Conservation (phyloP, 305 asterid species). For the Fraxinus greggii region DNA sequence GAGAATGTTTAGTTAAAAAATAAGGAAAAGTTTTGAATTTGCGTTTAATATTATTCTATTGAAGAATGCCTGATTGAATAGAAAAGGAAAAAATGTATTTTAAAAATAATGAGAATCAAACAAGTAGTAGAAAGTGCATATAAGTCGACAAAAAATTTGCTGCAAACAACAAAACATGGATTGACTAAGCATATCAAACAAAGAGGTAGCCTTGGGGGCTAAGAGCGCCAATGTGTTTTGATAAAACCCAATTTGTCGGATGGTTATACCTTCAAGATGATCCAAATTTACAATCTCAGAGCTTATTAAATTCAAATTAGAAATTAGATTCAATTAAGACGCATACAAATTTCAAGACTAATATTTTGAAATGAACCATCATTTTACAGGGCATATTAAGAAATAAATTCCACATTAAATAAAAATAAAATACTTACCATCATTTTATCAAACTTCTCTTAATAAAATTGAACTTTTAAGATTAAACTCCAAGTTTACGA, state of each 20-base stretch:
- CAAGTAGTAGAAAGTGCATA: no score
- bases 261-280: neutral
- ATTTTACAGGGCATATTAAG: neutral
- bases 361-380: neutral
- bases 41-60: no score
- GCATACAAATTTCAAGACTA: neutral
- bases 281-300: neutral
- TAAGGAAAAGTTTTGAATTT: no score
- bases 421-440: neutral
- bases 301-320: neutral
- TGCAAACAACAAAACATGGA: no score
- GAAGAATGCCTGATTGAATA: no score
- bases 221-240: neutral
- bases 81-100: no score
- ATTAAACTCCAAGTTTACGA: no score
- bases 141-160: neutral
- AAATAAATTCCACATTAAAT: no score
- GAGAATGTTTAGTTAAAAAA: no score
- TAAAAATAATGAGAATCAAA: no score
- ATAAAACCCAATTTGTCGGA: neutral
- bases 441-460: neutral
- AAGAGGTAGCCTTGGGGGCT: neutral
- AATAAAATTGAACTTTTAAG: neutral
- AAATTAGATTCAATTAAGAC: no score
- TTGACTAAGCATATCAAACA: no score